phyloP scores from a whole-genome alignment of 2,329 filamentous ascomycete genomes.

The Colletotrichum tabaci region DNA sequence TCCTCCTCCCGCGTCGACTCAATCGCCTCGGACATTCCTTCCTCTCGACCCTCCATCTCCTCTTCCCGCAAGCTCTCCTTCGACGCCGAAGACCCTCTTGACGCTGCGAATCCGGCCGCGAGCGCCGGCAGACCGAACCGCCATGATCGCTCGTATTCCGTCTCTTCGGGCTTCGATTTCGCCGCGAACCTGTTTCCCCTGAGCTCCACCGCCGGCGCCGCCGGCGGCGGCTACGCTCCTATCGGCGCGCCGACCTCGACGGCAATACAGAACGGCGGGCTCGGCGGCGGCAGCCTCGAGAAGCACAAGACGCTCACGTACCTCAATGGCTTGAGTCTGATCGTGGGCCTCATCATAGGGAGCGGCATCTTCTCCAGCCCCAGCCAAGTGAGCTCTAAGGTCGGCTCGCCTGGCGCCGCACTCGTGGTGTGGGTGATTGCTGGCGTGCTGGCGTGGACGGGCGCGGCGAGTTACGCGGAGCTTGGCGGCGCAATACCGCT shows the following conservation, averaged over 20 bases:
- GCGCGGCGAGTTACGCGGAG: conserved; percentile 94
- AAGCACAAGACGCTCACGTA: conserved; percentile 97
- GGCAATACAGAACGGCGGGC: conserved; percentile 63
- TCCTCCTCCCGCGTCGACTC: conserved; percentile 80
- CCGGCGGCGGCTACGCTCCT: conserved; percentile 84
- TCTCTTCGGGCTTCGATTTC: conserved; percentile 96
- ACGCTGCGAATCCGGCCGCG: conserved; percentile 69
- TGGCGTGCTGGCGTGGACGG: conserved; percentile 95
- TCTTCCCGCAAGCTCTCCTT: conserved; percentile 95
- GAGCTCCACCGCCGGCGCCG: conserved; percentile 80
- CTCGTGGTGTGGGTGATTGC: conserved; percentile 93
- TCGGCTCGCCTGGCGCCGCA: conserved; percentile 90
- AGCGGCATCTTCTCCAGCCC: conserved; percentile 97
- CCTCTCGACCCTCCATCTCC: conserved; percentile 87
- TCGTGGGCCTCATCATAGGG: conserved; percentile 94
- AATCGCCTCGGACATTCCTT: conserved; percentile 72
- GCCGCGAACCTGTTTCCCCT: conserved; percentile 93
- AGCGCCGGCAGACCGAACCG: conserved; percentile 57
- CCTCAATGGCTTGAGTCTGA: conserved; percentile 90
- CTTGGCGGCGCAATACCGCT: conserved; percentile 95
- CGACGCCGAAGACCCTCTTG: conserved; percentile 86
- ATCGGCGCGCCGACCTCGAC: conserved; percentile 76
- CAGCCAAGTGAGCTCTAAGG: conserved; percentile 91
- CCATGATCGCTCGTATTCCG: conserved; percentile 83
- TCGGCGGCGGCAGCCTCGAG: conserved; percentile 87